Base-by-base conservation (phyloP, 192 early-diverging fungal genomes). In the Coemansia sp. region DNA sequence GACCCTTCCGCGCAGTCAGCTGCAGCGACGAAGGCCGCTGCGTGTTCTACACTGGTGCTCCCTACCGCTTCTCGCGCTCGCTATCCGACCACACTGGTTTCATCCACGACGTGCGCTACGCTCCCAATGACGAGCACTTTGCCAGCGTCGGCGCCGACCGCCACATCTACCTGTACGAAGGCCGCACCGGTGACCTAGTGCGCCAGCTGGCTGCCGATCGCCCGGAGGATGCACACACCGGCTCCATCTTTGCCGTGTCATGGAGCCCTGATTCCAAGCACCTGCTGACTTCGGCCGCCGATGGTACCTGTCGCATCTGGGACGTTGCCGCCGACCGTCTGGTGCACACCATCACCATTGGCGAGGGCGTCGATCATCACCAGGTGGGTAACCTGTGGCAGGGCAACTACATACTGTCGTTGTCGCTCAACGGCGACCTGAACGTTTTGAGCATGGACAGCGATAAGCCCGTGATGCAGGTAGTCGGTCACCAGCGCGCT, bases 341-440 rank as follows among this genome's bases (percentile, higher is more conserved):
- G 24, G 82, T 88, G 27, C 71, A 58, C 14, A 87, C 81, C 3
- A 81, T 86, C 50, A 55, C 64, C 19, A 59, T 85, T 40, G 50
- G 73, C 42, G 39, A 49, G 7, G 59, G 53, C 20, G 39, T 50
- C 36, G 85, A 86, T 23, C 76, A 90, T 48, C 94, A 97, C 66
- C 96, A 98, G 74, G 86, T 98, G 18, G 96, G 96, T 42, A 88
- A 87, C 50, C 62, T 95, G 55, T 97, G 94, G 94, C 80, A 81
- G 24, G 89, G 85, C 29, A 65, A 82, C 41, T 55, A 83, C 45
- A 54, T 96, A 5, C 44, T 98, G 36, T 84, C 85, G 40, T 65
- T 91, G 22, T 93, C 93, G 10, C 72, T 95, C 14, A 87, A 80
- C 13, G 96, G 96, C 23, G 82, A 90, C 50, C 67, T 98, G 47